A percentile compares a stretch with the other conserved stretches of the same genome.
Evolutionary conservation across 345 rosid genomes (phyloP).

Genomic region (Euphorbia pulcherrima): DNA sequence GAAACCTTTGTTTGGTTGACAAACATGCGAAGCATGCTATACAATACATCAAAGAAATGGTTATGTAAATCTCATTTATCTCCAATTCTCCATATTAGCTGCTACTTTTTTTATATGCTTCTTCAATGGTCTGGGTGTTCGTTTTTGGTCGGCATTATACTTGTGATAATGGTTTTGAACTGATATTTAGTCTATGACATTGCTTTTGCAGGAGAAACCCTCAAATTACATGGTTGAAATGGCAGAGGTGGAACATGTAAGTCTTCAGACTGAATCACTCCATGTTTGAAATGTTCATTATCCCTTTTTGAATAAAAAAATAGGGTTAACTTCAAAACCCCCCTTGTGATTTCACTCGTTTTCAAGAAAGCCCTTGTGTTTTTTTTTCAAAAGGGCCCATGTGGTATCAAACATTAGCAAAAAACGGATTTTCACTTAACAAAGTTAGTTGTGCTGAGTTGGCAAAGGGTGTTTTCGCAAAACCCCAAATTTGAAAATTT

Average conservation of each 20-base stretch:
- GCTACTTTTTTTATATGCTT: neutral
- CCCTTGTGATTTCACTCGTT: too few species aligned
- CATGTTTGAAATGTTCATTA: slow-evolving; percentile 19
- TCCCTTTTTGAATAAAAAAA: slow-evolving; percentile 13
- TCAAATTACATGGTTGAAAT: slow-evolving; percentile 90
- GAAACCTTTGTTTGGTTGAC: neutral
- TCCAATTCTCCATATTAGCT: neutral
- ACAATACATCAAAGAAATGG: neutral
- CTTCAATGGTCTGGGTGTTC: neutral
- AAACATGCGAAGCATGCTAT: neutral
- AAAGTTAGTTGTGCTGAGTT: too few species aligned
- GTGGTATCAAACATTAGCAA: too few species aligned
- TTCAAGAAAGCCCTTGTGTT: too few species aligned
- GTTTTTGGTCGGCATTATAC: neutral
- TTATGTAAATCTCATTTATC: neutral
- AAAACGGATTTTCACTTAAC: too few species aligned
- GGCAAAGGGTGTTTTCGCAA: too few species aligned
- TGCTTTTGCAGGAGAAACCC: slow-evolving; percentile 63
- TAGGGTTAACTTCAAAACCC: neutral
- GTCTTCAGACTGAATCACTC: slow-evolving; percentile 26
- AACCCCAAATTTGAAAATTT: too few species aligned
- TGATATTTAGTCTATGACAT: slow-evolving; percentile 9
- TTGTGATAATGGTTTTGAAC: neutral
- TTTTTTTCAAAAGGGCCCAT: too few species aligned
- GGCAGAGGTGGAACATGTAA: slow-evolving; percentile 83